A percentile compares a stretch with the other conserved stretches of the same genome.
These are phyloP conservation scores for Auricularia sp. DNA, from an alignment of 768 basidiomycete species.

Conservation along the genomic window DNA sequence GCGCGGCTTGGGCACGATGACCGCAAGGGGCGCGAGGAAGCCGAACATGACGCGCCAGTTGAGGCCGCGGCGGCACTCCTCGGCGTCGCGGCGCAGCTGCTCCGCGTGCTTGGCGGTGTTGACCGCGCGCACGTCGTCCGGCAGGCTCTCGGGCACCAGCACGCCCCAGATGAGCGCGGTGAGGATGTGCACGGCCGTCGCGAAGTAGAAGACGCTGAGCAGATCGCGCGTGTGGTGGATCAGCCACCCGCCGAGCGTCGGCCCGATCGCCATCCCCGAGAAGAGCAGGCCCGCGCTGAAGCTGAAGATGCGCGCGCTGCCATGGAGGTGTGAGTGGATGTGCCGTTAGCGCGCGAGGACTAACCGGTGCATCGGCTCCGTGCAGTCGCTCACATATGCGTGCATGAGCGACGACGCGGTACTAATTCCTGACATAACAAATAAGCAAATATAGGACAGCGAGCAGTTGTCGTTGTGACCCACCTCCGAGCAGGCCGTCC, in stretches of 20 bases:
- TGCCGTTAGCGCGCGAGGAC: constrained; percentile 2
- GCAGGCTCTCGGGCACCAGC: constrained; percentile 72
- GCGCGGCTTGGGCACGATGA: constrained; percentile 42
- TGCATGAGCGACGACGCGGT: constrained; percentile 43
- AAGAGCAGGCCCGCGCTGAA: constrained; percentile 58
- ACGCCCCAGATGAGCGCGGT: constrained; percentile 43
- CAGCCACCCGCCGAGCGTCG: constrained; percentile 57
- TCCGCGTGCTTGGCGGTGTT: background rate
- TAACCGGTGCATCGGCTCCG: constrained; percentile 45
- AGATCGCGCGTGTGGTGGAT: constrained; percentile 45
- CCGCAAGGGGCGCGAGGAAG: constrained; percentile 63
- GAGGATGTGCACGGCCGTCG: constrained; percentile 38
- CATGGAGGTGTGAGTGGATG: constrained; percentile 5
- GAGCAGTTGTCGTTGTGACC: constrained; percentile 16
- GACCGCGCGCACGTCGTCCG: constrained; percentile 16
- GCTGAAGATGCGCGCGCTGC: constrained; percentile 57
- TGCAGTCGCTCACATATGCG: constrained; percentile 64
- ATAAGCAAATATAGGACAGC: constrained; percentile 12
- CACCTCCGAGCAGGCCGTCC: constrained; percentile 68
- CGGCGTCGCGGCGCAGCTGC: constrained; percentile 13
- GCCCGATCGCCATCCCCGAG: constrained; percentile 68
- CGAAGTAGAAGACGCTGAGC: constrained; percentile 65
- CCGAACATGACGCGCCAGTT: constrained; percentile 39
- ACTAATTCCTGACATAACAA: constrained; percentile 35
- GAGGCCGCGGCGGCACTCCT: constrained; percentile 15